Base-by-base conservation (phyloP, 768 basidiomycete species). In the Rhizopogon sp. region DNA sequence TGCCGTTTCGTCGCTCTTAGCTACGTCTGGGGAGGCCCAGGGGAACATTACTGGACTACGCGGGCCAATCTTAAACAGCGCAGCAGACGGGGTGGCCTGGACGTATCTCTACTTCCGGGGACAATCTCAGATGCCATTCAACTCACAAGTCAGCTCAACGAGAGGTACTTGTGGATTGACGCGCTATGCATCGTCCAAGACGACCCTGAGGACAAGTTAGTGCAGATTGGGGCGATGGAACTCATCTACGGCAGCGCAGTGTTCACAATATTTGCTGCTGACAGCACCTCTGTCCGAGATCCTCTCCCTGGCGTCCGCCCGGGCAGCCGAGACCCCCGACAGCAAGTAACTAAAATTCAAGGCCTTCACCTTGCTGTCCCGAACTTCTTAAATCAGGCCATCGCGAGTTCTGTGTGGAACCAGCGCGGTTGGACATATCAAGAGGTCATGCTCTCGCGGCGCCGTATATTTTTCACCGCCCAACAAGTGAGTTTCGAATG, bases 381-480 rank as follows among this genome's bases (percentile, higher is more conserved):
- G 6, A 55, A 62, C 16, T 61, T 61, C 9, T 54, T 55, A 2
- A 3, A 10, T 3, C 58, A 57, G 11, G 55, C 37, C 10, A 31
- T 54, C 5, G 16, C 13, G 10, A 55, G 54, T 5, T 55, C 61
- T 6, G 22, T 37, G 6, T 65, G 64, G 64, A 31, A 52, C 17
- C 58, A 52, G 16, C 55, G 64, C 10, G 64, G 59, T 6, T 65
- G 64, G 64, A 65, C 64, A 2, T 63, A 56, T 33, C 64, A 65
- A 37, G 64, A 65, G 20, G 29, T 22, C 0, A 2, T 58, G 3
- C 57, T 65, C 20, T 65, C 64, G 11, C 57, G 54, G 11, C 64
- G 64, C 2, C 61, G 64, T 0, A 10, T 62, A n/a, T 60, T 46
- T 35, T 60, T 62, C 50, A 65, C 64, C 16, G 50, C 56, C 7